phyloP scores from a whole-genome alignment of 306 rosid species.

The Carpinus fangiana region DNA sequence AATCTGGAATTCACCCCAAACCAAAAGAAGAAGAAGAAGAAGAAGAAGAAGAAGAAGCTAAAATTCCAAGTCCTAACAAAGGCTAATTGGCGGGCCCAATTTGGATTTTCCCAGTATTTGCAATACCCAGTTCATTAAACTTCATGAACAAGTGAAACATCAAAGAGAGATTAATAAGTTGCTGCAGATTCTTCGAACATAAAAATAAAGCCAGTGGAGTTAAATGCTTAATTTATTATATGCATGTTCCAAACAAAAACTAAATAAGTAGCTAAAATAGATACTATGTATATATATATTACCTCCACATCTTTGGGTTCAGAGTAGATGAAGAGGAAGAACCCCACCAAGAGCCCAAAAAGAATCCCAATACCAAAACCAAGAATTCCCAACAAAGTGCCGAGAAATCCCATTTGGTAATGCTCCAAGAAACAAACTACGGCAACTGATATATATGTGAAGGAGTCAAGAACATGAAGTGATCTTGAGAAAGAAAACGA shows the following conservation, averaged over 20 bases:
- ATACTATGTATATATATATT: conserved; percentile 5
- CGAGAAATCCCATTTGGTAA: conserved; percentile 61
- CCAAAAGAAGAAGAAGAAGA: not conserved
- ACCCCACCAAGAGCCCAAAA: conserved; percentile 78
- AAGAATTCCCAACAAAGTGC: conserved; percentile 60
- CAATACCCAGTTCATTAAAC: not conserved
- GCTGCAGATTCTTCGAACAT: not conserved
- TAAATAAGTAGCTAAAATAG: not conserved
- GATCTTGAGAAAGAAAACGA: not conserved
- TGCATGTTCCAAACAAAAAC: conserved; percentile 8
- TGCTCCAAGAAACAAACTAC: conserved; percentile 9
- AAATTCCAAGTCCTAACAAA: not conserved
- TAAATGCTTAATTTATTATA: not conserved
- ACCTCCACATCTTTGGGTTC: conserved; percentile 63
- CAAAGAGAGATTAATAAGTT: not conserved
- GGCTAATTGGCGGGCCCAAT: not conserved
- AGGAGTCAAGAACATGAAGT: not conserved
- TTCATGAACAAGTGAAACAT: not conserved
- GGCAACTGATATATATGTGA: not conserved
- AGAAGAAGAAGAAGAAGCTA: not conserved
- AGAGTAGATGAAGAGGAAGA: conserved; percentile 70
- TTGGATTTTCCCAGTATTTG: not conserved
- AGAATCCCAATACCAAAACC: conserved; percentile 84
- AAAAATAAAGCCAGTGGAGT: not conserved
- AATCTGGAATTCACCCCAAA: too few species aligned